Evolutionary conservation across 2,329 filamentous ascomycete genomes (phyloP).

Genomic region (Paraphaeosphaeria minitans): DNA sequence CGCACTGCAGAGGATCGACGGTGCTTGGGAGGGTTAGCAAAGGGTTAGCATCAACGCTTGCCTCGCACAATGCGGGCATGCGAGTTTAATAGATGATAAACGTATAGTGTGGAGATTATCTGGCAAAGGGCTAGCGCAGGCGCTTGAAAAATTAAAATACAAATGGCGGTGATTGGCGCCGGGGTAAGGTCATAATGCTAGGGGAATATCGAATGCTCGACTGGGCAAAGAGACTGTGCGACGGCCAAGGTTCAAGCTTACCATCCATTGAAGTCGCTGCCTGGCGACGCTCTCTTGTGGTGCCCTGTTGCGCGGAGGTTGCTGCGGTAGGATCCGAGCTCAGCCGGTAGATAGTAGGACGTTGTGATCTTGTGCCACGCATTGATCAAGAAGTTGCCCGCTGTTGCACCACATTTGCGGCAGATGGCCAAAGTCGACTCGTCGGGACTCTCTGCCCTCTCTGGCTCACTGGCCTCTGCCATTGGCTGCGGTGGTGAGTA

Average conservation of each 20-base stretch:
- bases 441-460: constrained; percentile 19
- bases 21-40: neutral
- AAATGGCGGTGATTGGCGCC: constrained; percentile 39
- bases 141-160: constrained; percentile 46
- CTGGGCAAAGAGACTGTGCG: constrained; percentile 35
- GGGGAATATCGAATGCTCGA: constrained; percentile 33
- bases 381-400: constrained; percentile 44
- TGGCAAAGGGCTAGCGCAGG: constrained; percentile 38
- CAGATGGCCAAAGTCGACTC: constrained; percentile 32
- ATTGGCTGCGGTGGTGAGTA: neutral
- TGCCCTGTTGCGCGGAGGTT: constrained; percentile 32
- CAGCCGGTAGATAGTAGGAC: constrained; percentile 42
- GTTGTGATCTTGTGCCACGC: constrained; percentile 42
- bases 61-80: constrained; percentile 25
- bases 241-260: constrained; percentile 34
- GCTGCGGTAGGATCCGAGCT: constrained; percentile 41
- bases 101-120: constrained; percentile 46
- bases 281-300: constrained; percentile 34
- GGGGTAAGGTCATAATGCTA: constrained; percentile 40
- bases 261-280: constrained; percentile 45
- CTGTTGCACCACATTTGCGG: constrained; percentile 27
- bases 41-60: neutral
- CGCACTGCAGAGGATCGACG: constrained; percentile 21
- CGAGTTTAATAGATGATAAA: constrained; percentile 47
- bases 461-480: neutral